These are phyloP conservation scores for Boechera retrofracta DNA, from an alignment of 345 rosid species.

Conservation along the genomic window DNA sequence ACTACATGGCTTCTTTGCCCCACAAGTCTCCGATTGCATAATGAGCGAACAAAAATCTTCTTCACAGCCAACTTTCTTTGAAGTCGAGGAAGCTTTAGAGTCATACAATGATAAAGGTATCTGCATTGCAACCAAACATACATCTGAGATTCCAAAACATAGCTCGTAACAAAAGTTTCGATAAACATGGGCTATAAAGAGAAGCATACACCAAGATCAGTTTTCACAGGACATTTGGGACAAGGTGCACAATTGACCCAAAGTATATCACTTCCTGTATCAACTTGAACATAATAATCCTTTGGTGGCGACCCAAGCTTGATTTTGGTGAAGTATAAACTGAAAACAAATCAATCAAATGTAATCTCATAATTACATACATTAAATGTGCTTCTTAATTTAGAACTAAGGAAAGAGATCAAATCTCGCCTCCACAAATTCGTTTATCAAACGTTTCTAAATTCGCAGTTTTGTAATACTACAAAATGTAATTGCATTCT, in stretches of 20 bases:
- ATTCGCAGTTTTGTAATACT: not conserved
- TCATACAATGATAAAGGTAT: conserved; percentile 53
- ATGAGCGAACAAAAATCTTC: conserved; percentile 39
- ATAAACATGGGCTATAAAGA: not conserved
- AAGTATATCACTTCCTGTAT: conserved; percentile 93
- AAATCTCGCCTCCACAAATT: too few relatives aligned
- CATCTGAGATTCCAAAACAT: not conserved
- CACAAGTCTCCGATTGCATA: conserved; percentile 38
- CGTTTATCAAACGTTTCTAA: too few relatives aligned
- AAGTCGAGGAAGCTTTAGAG: conserved; percentile 23
- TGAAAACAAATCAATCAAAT: conserved; percentile 42
- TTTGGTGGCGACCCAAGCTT: conserved; percentile 79
- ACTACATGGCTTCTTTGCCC: conserved; percentile 34
- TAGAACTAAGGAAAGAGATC: too few relatives aligned
- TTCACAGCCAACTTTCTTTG: conserved; percentile 37
- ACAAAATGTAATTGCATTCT: not conserved
- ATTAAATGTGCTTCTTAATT: too few relatives aligned
- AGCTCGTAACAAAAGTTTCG: not conserved
- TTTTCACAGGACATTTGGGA: conserved; percentile 72
- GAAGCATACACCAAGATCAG: conserved; percentile 78
- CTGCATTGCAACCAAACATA: conserved; percentile 44
- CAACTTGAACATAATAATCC: conserved; percentile 87
- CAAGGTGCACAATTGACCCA: conserved; percentile 93
- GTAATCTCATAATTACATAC: conserved; percentile 9
- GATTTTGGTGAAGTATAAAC: conserved; percentile 83